Evolutionary conservation across 1,284 basidiomycete genomes (phyloP), one percentile per base, ranked within the genome.

Genomic region (Leccinum variabile): DNA sequence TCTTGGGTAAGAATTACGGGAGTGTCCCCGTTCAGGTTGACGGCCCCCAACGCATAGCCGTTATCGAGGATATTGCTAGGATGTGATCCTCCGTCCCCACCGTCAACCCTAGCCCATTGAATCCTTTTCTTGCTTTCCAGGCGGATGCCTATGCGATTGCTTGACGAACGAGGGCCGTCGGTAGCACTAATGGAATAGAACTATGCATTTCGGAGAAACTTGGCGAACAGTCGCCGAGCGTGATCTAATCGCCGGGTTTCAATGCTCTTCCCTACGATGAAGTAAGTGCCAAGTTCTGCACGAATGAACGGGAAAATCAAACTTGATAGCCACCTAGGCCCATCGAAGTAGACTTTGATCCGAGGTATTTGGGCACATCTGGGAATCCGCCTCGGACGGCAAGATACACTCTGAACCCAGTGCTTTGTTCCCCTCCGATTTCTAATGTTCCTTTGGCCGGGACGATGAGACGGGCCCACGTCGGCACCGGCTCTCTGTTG

Each of bases 31-130:
- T 90, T 91, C 66, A 89, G 66, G 65, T 87, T 87, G 65, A 91
- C 72, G 1, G 83, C 80, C 5, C 86, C 87, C 25, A 79, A 75
- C 0, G 84, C 81, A 69, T 90, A 91, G 2, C 84, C 86, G 63
- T 88, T 87, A 66, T 90, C 88, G 22, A 89, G 80, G 56, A 90
- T 85, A 67, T 91, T 91, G 46, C 83, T 85, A 0, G 89, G 88
- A 71, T 91, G 90, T 11, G 84, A 84, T 0, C 89, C 89, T 7
- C 89, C 89, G 69, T 90, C 84, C 0, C 88, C 88, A 14, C 89
- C 89, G 58, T 80, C 84, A 16, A 71, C 65, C 44, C 88, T 78
- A 0, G 87, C 82, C 86, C 87, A 91, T 9, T 76, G 66, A 53
- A 90, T 79, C n/a, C 77, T 79, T 28, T 61, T 58, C 33, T 68